Evolutionary conservation across 1,139 yeast species (phyloP), one percentile per base, ranked within the genome.

Genomic region (Eremothecium coryli): DNA sequence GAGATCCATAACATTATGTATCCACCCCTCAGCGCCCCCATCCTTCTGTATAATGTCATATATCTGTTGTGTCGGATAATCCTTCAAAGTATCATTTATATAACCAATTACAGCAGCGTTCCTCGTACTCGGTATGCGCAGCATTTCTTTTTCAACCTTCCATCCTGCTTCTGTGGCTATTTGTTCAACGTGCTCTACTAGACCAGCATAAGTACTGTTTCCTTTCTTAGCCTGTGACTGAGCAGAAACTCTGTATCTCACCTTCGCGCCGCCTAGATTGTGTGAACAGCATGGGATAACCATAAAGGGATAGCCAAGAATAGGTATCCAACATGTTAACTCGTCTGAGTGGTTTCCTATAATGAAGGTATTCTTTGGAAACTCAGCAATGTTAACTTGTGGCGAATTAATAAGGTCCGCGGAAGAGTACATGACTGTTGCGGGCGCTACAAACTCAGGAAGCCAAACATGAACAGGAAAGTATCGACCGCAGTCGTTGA

Each of bases 321-420:
- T 60, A 2, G 98, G 98, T 18, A 88, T 76, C 96, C 97, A 90
- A 45, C 95, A 82, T 0, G 97, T 88, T 39, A 90, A 66, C 54
- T 90, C 97, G 55, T 90, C 98, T 0, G 95, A 82, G 52, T 90
- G 98, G 53, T 90, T 90, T 1, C 97, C 98, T 34, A 90, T 86
- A 26, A 88, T 61, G 50, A 90, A 90, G 0, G 94, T 78, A 46
- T 79, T 71, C 17, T 61, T 54, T 0, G 82, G 76, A 41, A 81
- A 79, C 28, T 76, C 79, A 1, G 80, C 76, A 8, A 76, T 69
- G 38, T 81, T 76, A 26, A 84, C 82, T 40, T 65, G 68, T 1
- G 78, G 66, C 4, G 84, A 74, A 15, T 65, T 56, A 17, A 76
- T 55, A 22, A 82, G 58, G 33, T 56, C 60, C 15, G 50, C 53